Percentiles rank a stretch among this genome's conserved stretches.
Evolutionary conservation across 2,329 filamentous ascomycete species (phyloP).

Genomic region (Fusarium mangiferae): DNA sequence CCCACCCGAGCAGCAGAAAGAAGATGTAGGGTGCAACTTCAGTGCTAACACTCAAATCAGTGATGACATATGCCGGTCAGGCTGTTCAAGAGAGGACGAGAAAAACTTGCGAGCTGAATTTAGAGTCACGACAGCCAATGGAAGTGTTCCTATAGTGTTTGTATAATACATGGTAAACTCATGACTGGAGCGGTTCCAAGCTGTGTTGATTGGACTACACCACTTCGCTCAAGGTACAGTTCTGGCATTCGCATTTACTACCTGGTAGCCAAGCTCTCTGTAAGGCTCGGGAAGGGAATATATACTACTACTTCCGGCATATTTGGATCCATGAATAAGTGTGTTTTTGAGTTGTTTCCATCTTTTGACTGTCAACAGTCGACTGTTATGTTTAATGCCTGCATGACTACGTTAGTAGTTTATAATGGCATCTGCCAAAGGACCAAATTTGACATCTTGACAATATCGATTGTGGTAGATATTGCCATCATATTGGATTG

Average conservation of each 20-base stretch:
- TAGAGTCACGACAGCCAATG: background rate
- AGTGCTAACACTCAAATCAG: constrained; percentile 56
- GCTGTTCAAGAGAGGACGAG: constrained; percentile 74
- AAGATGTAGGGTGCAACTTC: constrained; percentile 66
- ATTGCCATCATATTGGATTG: background rate
- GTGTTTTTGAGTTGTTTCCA: background rate
- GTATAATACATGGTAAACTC: background rate
- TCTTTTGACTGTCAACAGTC: background rate
- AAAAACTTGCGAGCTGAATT: constrained; percentile 68
- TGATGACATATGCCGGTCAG: constrained; percentile 57
- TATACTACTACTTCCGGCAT: too few relatives aligned
- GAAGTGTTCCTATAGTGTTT: background rate
- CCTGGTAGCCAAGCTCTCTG: background rate
- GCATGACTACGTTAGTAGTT: background rate
- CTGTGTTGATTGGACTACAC: background rate
- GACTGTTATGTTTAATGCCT: background rate
- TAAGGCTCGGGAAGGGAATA: background rate
- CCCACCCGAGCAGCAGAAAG: constrained; percentile 63
- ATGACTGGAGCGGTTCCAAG: background rate
- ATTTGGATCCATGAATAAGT: background rate
- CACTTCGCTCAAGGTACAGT: background rate
- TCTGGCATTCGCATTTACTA: background rate
- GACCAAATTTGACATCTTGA: background rate
- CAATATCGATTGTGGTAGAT: background rate
- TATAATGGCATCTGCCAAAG: background rate